A percentile compares a stretch with the other conserved stretches of the same genome.
Evolutionary conservation across 2,329 filamentous ascomycete species (phyloP).

Genomic region (Zasmidium angulare): DNA sequence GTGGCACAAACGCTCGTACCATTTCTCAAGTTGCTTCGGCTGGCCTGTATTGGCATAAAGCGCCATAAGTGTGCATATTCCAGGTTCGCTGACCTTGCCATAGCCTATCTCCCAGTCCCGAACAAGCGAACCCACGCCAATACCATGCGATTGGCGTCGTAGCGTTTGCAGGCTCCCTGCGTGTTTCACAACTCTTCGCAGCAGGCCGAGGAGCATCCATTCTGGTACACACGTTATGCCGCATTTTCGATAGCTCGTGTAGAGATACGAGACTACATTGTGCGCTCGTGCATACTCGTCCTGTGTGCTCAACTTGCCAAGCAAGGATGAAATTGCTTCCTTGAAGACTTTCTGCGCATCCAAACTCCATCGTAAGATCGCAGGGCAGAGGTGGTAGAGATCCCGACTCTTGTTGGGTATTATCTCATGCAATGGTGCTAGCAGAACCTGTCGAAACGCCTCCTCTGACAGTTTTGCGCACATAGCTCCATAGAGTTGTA

Average conservation of each 20-base stretch:
- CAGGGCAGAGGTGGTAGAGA: not conserved
- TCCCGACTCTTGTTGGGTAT: not conserved
- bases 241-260: conserved; percentile 11
- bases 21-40: not conserved
- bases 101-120: conserved; percentile 30
- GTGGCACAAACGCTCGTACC: not conserved
- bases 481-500: not conserved
- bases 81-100: conserved; percentile 18
- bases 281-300: not conserved
- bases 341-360: conserved; percentile 2
- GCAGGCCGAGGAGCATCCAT: conserved; percentile 14
- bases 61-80: conserved; percentile 21
- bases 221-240: conserved; percentile 3
- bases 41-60: conserved; percentile 37
- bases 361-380: conserved; percentile 1
- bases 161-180: not conserved
- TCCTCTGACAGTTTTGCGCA: conserved; percentile 4
- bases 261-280: conserved; percentile 10
- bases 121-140: conserved; percentile 14
- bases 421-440: not conserved
- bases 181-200: conserved; percentile 13
- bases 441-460: not conserved
- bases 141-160: not conserved
- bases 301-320: not conserved
- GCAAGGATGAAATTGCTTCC: not conserved